Percentiles rank a stretch among this genome's conserved stretches.
Evolutionary conservation across 176 grass and related monocot species (phyloP).

Genomic region (Themeda triandra): DNA sequence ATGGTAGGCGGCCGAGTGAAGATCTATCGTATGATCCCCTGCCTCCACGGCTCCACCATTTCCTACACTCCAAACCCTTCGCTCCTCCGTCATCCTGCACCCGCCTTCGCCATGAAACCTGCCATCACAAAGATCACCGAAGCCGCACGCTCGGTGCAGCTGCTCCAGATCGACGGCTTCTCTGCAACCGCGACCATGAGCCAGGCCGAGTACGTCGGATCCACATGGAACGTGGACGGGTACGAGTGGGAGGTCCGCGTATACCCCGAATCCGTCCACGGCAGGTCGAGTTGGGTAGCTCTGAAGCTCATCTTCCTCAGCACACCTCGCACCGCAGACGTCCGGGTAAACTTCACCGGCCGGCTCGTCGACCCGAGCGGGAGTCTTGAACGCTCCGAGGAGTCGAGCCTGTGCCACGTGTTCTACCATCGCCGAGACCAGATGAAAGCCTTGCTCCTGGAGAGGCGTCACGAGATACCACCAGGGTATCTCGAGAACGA

Average conservation of each 20-base stretch:
- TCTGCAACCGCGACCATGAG: neutral
- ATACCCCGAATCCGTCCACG: neutral
- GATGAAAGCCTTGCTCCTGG: neutral
- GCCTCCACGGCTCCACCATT: too few species aligned
- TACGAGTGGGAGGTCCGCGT: neutral
- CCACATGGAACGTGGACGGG: neutral
- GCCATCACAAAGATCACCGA: neutral
- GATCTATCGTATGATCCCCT: too few species aligned
- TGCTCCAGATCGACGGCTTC: neutral
- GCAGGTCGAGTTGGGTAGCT: neutral
- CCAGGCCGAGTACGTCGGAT: accelerated
- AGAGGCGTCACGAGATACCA: neutral
- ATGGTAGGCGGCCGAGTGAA: too few species aligned
- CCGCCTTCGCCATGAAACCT: too few species aligned
- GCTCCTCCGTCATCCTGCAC: too few species aligned
- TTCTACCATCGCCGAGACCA: neutral
- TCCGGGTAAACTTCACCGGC: neutral
- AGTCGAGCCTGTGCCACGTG: accelerated
- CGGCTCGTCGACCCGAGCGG: neutral
- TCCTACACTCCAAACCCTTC: too few species aligned
- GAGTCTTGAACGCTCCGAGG: neutral
- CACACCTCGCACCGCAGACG: neutral
- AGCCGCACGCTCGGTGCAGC: neutral
- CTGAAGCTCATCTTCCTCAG: neutral
- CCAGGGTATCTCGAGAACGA: neutral